Evolutionary conservation across 2,329 filamentous ascomycete species (phyloP), one percentile per base, ranked within the genome.

Genomic region (Fusarium heterosporum): DNA sequence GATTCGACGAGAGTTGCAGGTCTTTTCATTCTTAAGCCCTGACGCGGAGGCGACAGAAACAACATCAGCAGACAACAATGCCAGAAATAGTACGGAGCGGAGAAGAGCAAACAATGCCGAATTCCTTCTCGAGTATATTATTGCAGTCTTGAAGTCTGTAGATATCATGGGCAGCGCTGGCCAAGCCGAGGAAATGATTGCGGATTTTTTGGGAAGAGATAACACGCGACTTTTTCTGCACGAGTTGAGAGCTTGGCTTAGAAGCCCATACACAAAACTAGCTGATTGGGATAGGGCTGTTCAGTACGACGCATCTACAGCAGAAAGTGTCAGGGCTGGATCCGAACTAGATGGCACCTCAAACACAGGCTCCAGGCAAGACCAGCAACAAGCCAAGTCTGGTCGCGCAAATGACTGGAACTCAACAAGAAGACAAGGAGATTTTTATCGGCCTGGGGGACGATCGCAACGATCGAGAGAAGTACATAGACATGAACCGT

Each of bases 61-160:
- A 10, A 45, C 38, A 13, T 40, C 64, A 11, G 51, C 43, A 4
- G 57, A 54, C 4, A 51, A 40, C 16, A 42, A 48, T 17, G 14
- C 54, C 1, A 61, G 54, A 32, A 64, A 42, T 7, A 36, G 43
- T 2, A 55, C 48, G 72, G 72, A 64, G 66, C 74, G 55, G 53
- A 73, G 69, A 22, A 66, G 87, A 39, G 85, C 85, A 7, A 89
- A 87, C 68, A 95, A 94, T 72, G 87, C 90, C 9, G 93, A 97
- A 73, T 97, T 94, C 64, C 78, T 97, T 12, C 84, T 97, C 11
- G 92, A 96, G 73, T 97, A 96, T 75, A 87, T 97, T 52, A 79
- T 97, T 39, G 90, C 91, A 11, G 91, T 97, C 22, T 79, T 97
- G 59, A 94, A 92, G 75, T 92, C 89, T 1, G 87, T 96, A 16